Evolutionary conservation across 73 alveolate genomes (phyloP).

Genomic region (Uronychia binucleata): DNA sequence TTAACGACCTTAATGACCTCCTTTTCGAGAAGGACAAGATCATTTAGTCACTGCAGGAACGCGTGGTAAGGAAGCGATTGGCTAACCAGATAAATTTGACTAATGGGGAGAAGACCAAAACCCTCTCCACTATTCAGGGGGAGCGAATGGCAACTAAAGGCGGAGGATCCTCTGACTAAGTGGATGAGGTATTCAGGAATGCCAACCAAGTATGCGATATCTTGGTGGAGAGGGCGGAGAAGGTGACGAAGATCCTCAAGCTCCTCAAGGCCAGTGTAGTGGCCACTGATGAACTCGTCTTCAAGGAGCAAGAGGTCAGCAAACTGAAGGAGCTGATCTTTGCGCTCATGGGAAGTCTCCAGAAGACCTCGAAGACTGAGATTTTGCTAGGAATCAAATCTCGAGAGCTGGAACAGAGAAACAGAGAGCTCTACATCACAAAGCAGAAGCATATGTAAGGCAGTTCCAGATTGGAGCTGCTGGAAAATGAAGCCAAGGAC

Average conservation of each 20-base stretch:
- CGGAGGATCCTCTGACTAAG: too few species aligned
- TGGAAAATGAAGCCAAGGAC: constrained; percentile 5
- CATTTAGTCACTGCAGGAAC: not conserved
- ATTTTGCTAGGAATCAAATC: constrained; percentile 29
- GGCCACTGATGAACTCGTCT: constrained; percentile 28
- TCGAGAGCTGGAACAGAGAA: constrained; percentile 45
- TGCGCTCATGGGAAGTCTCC: constrained; percentile 28
- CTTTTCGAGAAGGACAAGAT: not conserved
- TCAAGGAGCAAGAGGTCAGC: constrained; percentile 41
- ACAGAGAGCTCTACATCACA: constrained; percentile 24
- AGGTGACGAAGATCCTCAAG: constrained; percentile 37
- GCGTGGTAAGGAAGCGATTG: not conserved
- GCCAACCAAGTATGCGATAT: too few species aligned
- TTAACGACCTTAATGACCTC: not conserved
- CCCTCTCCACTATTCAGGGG: too few species aligned
- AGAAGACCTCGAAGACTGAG: constrained; percentile 51
- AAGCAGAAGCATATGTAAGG: constrained; percentile 11
- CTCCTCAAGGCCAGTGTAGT: constrained; percentile 23
- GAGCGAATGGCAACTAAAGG: too few species aligned
- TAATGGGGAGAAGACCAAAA: too few species aligned
- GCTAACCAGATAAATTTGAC: not conserved
- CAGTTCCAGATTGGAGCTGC: not conserved
- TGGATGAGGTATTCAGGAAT: too few species aligned
- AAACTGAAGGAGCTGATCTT: constrained; percentile 29
- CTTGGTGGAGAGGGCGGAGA: constrained; percentile 25